Percentiles rank a stretch among this genome's conserved stretches.
Conservation (phyloP, 2,329 filamentous ascomycete genomes). For the Xylariaceae sp. region DNA sequence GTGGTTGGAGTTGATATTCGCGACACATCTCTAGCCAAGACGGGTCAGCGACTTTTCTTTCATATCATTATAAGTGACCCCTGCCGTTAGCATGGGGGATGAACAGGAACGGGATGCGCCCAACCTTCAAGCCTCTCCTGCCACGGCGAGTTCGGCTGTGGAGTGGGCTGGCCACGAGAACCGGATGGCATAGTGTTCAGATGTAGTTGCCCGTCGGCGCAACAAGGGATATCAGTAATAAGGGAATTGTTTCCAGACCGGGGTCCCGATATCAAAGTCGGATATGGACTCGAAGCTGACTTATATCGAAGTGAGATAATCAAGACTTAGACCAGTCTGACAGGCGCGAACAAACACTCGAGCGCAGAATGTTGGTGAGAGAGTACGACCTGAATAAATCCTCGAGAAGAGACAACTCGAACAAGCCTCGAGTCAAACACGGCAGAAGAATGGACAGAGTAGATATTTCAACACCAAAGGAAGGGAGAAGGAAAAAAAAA, state of each 20-base stretch:
- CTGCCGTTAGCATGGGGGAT: background rate
- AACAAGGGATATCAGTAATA: background rate
- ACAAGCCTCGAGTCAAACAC: background rate
- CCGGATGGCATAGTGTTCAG: slow-evolving; percentile 27
- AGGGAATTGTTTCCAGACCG: background rate
- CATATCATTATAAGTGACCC: background rate
- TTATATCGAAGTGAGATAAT: background rate
- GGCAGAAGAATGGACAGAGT: too few species aligned
- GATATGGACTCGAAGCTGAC: background rate
- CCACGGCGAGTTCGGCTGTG: slow-evolving; percentile 38
- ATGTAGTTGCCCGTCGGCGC: background rate
- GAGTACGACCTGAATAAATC: background rate
- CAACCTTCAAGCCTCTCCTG: slow-evolving; percentile 53
- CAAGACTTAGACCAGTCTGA: background rate
- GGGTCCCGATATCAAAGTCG: background rate
- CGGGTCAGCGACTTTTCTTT: slow-evolving; percentile 13
- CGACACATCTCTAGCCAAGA: slow-evolving; percentile 50
- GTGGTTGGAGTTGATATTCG: slow-evolving; percentile 46
- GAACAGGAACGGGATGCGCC: slow-evolving; percentile 7
- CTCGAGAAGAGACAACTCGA: slow-evolving; percentile 1
- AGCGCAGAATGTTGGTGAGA: background rate
- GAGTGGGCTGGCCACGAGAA: slow-evolving; percentile 17
- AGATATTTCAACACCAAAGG: too few species aligned
- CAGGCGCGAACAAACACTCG: background rate
- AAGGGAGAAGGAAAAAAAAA: too few species aligned